Percentiles rank a stretch among this genome's conserved stretches.
Conservation (phyloP, 148 eudicot genomes). For the Chenopodium quinoa region DNA sequence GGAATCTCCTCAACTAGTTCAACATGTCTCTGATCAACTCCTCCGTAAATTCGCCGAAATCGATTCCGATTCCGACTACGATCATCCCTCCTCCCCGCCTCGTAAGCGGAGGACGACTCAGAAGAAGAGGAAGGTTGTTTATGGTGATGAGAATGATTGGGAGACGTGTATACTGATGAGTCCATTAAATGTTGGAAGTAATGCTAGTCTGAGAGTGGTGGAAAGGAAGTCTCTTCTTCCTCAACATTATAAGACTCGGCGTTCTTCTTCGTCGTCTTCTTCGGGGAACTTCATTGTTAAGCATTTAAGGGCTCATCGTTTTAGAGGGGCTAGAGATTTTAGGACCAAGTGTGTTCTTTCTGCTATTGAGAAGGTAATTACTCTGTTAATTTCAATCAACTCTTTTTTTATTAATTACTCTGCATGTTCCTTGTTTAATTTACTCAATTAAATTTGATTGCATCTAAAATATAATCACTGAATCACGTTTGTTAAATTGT, state of each 20-base stretch:
- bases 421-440: too few species aligned
- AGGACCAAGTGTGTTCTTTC: slow-evolving; percentile 47
- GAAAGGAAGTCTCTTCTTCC: slow-evolving; percentile 61
- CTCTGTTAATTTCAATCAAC: not conserved
- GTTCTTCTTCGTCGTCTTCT: not conserved
- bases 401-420: not conserved
- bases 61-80: slow-evolving; percentile 37
- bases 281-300: slow-evolving; percentile 21
- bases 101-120: slow-evolving; percentile 25
- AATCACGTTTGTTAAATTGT: too few species aligned
- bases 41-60: slow-evolving; percentile 66
- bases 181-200: not conserved
- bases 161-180: not conserved
- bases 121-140: not conserved
- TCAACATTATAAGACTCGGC: slow-evolving; percentile 18
- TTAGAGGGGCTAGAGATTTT: slow-evolving; percentile 31
- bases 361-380: slow-evolving; percentile 64
- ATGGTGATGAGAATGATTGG: not conserved
- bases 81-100: slow-evolving; percentile 6
- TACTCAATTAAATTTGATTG: too few species aligned
- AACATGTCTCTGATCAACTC: slow-evolving; percentile 71
- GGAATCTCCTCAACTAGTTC: slow-evolving; percentile 36
- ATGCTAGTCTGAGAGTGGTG: slow-evolving; percentile 20
- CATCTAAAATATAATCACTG: too few species aligned
- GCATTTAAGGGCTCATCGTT: slow-evolving; percentile 34